Conservation (phyloP, 768 basidiomycete species). For the Mycena rebaudengoi region DNA sequence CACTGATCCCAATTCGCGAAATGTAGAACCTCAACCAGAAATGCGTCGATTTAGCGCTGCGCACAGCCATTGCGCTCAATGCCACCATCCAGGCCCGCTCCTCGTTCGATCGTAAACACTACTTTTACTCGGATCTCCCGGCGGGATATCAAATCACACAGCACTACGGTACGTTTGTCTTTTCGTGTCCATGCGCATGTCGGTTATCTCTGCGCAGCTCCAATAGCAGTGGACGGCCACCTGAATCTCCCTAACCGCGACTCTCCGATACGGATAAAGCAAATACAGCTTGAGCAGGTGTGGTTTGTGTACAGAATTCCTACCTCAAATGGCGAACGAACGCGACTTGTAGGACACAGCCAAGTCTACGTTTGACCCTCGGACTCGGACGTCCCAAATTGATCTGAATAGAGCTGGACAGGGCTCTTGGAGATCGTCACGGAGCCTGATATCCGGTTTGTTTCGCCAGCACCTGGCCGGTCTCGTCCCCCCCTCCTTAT, state of each 20-base stretch:
- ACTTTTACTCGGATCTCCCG: constrained; percentile 96
- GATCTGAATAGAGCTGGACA: constrained; percentile 93
- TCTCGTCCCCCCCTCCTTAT: constrained; percentile 34
- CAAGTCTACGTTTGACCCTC: constrained; percentile 74
- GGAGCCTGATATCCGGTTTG: constrained; percentile 84
- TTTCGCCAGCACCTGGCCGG: constrained; percentile 24
- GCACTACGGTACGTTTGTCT: constrained; percentile 72
- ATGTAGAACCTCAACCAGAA: constrained; percentile 65
- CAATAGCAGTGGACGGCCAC: constrained; percentile 75
- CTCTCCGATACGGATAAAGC: constrained; percentile 80
- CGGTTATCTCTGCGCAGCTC: constrained; percentile 57
- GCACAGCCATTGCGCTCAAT: constrained; percentile 82
- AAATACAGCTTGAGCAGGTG: constrained; percentile 96
- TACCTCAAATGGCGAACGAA: constrained; percentile 1
- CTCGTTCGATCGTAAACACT: constrained; percentile 96
- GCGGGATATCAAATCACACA: constrained; percentile 98
- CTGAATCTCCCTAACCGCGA: constrained; percentile 54
- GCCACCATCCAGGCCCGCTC: constrained; percentile 72
- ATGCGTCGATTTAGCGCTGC: constrained; percentile 81
- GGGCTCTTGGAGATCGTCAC: constrained; percentile 97
- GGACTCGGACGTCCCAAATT: constrained; percentile 63
- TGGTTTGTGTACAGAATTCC: constrained; percentile 13
- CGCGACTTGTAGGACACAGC: constrained; percentile 97
- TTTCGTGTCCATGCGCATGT: neutral
- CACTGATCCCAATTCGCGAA: neutral